Evolutionary conservation across 2,329 filamentous ascomycete genomes (phyloP), one percentile per base, ranked within the genome.

Genomic region (Diaporthe batatas): DNA sequence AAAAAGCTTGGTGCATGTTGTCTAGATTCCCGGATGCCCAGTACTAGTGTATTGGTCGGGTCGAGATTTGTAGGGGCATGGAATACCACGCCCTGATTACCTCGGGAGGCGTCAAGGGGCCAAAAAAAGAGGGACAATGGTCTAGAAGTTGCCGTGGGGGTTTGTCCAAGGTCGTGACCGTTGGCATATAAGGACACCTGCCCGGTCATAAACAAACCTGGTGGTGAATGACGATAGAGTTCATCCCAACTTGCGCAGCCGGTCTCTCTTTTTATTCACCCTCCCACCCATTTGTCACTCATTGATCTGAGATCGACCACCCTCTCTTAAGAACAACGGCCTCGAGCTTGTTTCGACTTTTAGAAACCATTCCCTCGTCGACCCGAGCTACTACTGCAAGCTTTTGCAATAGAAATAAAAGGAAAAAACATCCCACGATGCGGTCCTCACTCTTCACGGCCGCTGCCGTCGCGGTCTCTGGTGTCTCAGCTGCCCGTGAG

Each of bases 281-380:
- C 62, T 67, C 62, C 36, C 47, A 36, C 62, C 47, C 62, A 29
- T 53, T 67, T 32, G 62, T 67, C 47, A 39, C n/a, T 53, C 62
- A 25, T 67, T 67, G 47, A 39, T 25, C 47, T 18, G 62, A 23
- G 29, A 65, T 67, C 62, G 18, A 21, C 59, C 16, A 42, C 39
- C 23, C 21, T 36, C 18, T 34, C 29, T 18, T 23, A 36, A 18
- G 34, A 44, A 51, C 42, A 29, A 44, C 62, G 42, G 62, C 29
- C 62, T 53, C 62, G 29, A 29, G 29, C 29, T 29, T 29, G 32
- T 67, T 34, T 51, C 44, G 47, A 23, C 47, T 51, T 23, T 23
- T 36, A 34, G 14, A 39, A 25, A 34, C 12, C n/a, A 36, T 12
- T 1, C 16, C 39, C 39, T 21, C 62, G 21, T 67, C n/a, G 29